Conservation (phyloP, 164 flowering plant genomes). For the Houttuynia cordata region DNA sequence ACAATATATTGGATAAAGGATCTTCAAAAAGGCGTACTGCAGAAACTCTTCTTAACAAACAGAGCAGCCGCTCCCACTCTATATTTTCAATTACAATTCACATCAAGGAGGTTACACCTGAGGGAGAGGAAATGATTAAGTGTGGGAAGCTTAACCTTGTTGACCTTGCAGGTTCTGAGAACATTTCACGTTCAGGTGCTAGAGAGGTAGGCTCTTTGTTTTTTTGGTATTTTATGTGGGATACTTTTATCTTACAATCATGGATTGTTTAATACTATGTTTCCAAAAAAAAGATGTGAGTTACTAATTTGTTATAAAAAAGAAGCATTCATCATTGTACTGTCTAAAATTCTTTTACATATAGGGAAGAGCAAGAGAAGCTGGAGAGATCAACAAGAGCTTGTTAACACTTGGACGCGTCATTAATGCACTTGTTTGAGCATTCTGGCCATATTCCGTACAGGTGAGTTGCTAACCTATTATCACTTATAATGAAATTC, state of each 20-base stretch:
- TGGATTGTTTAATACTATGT: too few species aligned
- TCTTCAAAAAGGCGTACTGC: conserved; percentile 75
- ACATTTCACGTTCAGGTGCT: conserved; percentile 81
- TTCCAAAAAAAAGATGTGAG: too few species aligned
- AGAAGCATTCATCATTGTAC: too few species aligned
- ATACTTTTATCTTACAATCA: neutral
- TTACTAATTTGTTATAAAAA: too few species aligned
- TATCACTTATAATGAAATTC: neutral
- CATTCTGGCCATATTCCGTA: conserved; percentile 83
- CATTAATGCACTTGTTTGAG: conserved; percentile 72
- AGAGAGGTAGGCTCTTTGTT: conserved; percentile 45
- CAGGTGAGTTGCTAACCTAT: conserved; percentile 29
- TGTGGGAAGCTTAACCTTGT: conserved; percentile 88
- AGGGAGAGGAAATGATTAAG: conserved; percentile 78
- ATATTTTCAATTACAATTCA: conserved; percentile 84
- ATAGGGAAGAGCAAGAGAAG: conserved; percentile 89
- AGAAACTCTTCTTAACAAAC: conserved; percentile 82
- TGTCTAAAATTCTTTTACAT: neutral
- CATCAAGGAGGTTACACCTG: conserved; percentile 73
- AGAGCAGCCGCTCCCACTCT: conserved; percentile 83
- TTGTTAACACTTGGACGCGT: conserved; percentile 85
- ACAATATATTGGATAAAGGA: conserved; percentile 77
- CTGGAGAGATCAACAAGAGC: conserved; percentile 87
- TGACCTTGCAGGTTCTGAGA: conserved; percentile 89
- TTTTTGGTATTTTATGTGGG: neutral